Evolutionary conservation across 1,139 yeast species (phyloP).

Genomic region (Geotrichum macrosporum): DNA sequence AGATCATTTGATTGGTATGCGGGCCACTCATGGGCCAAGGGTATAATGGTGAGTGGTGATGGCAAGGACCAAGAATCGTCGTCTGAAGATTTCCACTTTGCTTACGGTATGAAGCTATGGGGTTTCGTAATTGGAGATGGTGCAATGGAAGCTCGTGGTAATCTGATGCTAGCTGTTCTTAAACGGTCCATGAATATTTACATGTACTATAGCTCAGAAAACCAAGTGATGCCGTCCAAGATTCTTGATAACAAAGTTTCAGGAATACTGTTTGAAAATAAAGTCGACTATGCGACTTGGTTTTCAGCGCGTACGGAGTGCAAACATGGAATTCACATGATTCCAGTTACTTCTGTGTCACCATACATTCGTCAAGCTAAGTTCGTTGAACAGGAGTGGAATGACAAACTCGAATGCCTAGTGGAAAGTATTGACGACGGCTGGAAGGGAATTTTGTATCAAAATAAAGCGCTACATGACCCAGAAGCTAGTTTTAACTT

Average conservation of each 20-base stretch:
- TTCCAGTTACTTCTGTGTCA: slow-evolving; percentile 82
- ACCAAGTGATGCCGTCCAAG: slow-evolving; percentile 49
- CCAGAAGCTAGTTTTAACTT: slow-evolving; percentile 59
- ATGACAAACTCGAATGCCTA: slow-evolving; percentile 45
- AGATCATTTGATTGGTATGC: slow-evolving; percentile 71
- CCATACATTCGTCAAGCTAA: slow-evolving; percentile 61
- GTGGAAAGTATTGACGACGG: slow-evolving; percentile 60
- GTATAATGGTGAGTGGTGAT: slow-evolving; percentile 60
- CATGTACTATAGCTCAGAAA: slow-evolving; percentile 52
- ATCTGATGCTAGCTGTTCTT: slow-evolving; percentile 62
- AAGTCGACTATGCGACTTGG: slow-evolving; percentile 83
- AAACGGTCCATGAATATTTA: slow-evolving; percentile 58
- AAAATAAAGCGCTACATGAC: slow-evolving; percentile 69
- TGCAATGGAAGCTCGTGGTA: slow-evolving; percentile 63
- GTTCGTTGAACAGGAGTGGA: slow-evolving; percentile 79
- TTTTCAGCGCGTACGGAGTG: slow-evolving; percentile 69
- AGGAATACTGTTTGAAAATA: slow-evolving; percentile 73
- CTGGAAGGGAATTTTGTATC: slow-evolving; percentile 78
- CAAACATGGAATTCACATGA: slow-evolving; percentile 90
- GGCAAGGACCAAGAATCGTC: slow-evolving; percentile 75
- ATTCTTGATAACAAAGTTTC: slow-evolving; percentile 58
- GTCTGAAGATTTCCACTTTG: slow-evolving; percentile 65
- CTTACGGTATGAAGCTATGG: slow-evolving; percentile 73
- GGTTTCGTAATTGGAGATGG: slow-evolving; percentile 59
- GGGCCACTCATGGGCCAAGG: slow-evolving; percentile 81